Evolutionary conservation across 2,329 filamentous ascomycete species (phyloP).

Genomic region (Pseudohalonectria lignicola): DNA sequence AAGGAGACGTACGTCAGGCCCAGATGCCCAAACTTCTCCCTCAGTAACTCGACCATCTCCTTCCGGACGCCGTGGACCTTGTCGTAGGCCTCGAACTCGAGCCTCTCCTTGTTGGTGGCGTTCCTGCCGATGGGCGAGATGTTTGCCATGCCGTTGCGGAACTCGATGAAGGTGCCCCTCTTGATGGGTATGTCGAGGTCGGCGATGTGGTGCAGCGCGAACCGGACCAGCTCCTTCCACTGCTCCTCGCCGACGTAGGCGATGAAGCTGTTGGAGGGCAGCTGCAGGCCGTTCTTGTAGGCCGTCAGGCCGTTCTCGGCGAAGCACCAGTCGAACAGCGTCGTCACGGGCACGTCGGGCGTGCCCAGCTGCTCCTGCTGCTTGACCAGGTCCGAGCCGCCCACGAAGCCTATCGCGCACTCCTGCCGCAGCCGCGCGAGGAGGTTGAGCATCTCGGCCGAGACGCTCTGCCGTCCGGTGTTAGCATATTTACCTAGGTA

Average conservation of each 20-base stretch:
- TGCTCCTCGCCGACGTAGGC: conserved; percentile 73
- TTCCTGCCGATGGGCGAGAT: conserved; percentile 78
- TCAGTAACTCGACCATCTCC: conserved; percentile 65
- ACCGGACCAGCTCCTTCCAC: conserved; percentile 70
- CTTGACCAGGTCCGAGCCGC: conserved; percentile 83
- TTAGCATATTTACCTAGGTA: not conserved
- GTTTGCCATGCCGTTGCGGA: conserved; percentile 88
- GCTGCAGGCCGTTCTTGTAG: conserved; percentile 66
- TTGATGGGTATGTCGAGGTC: conserved; percentile 77
- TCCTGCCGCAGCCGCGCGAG: conserved; percentile 75
- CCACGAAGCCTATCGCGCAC: conserved; percentile 83
- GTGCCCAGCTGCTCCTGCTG: conserved; percentile 92
- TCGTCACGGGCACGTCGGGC: conserved; percentile 55
- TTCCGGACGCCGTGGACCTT: conserved; percentile 63
- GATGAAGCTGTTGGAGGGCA: conserved; percentile 81
- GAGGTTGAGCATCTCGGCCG: conserved; percentile 72
- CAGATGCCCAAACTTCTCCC: conserved; percentile 70
- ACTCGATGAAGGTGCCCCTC: conserved; percentile 78
- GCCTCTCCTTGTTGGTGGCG: conserved; percentile 67
- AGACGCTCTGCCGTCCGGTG: conserved; percentile 34
- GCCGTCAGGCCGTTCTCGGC: conserved; percentile 93
- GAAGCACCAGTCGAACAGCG: conserved; percentile 96
- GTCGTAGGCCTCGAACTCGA: conserved; percentile 76
- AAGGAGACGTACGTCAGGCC: conserved; percentile 62
- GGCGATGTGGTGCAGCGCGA: conserved; percentile 71